These are phyloP conservation scores for Linnemannia elongata DNA, from an alignment of 192 early-diverging fungal species.

Conservation along the genomic window DNA sequence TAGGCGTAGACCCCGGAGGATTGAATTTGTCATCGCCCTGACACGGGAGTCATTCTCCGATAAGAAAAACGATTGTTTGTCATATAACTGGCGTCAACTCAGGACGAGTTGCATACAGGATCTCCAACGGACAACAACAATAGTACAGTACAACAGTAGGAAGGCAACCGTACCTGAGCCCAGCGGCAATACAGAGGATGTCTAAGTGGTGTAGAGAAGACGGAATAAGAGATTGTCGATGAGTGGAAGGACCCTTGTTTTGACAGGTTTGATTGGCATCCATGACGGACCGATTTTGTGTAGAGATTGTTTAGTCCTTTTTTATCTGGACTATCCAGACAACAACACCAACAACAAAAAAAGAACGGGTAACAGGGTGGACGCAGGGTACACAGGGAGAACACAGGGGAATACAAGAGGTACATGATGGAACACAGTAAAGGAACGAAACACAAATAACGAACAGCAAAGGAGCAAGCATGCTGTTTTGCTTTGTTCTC, in stretches of 20 bases:
- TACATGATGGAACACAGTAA: too few relatives aligned
- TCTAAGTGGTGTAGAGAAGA: conserved; percentile 4
- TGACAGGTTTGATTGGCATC: not conserved
- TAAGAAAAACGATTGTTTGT: not conserved
- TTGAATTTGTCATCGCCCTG: not conserved
- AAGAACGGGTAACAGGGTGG: too few relatives aligned
- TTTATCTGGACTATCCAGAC: too few relatives aligned
- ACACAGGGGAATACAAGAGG: too few relatives aligned
- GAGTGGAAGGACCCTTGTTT: not conserved
- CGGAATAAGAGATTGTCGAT: not conserved
- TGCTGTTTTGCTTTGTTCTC: too few relatives aligned
- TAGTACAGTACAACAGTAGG: not conserved
- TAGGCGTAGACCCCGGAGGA: not conserved
- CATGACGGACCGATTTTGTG: too few relatives aligned
- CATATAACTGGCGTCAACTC: too few relatives aligned
- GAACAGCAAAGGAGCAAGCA: too few relatives aligned
- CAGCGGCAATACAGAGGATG: conserved; percentile 44
- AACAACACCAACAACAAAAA: not conserved
- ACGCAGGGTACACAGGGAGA: too few relatives aligned
- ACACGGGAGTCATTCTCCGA: not conserved
- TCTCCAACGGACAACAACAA: not conserved
- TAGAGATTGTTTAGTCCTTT: too few relatives aligned
- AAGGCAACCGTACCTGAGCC: conserved; percentile 18
- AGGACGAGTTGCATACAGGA: too few relatives aligned
- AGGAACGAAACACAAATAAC: too few relatives aligned